Evolutionary conservation across 805 yeast species (phyloP).

Genomic region (Yarrowia hollandica): DNA sequence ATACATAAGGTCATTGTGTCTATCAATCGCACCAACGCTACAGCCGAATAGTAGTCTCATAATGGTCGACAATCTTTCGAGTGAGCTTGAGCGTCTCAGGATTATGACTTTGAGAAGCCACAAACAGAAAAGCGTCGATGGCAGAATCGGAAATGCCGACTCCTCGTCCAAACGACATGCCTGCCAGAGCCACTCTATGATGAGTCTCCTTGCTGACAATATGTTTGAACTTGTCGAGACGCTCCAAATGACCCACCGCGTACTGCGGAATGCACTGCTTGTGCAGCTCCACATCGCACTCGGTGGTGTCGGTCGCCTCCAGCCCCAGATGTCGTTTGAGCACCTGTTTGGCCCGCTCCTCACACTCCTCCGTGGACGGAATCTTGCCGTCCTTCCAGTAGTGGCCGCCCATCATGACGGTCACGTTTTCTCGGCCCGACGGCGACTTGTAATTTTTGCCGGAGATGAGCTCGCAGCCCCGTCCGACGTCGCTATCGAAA

Average conservation of each 20-base stretch:
- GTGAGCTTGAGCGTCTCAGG: slow-evolving; percentile 39
- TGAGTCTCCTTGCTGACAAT: slow-evolving; percentile 43
- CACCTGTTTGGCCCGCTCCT: slow-evolving; percentile 43
- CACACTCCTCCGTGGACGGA: slow-evolving; percentile 36
- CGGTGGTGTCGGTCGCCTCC: slow-evolving; percentile 38
- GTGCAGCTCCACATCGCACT: slow-evolving; percentile 47
- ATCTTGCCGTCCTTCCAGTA: slow-evolving; percentile 44
- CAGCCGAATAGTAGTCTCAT: slow-evolving; percentile 37
- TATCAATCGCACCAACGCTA: too few relatives aligned
- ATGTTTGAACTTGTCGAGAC: slow-evolving; percentile 43
- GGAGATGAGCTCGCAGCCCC: slow-evolving; percentile 46
- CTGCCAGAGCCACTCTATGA: slow-evolving; percentile 60
- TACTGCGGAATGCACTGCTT: slow-evolving; percentile 76
- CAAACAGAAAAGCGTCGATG: slow-evolving; percentile 59
- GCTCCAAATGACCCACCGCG: slow-evolving; percentile 62
- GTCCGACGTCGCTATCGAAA: slow-evolving; percentile 83
- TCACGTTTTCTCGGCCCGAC: slow-evolving; percentile 62
- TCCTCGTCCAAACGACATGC: slow-evolving; percentile 76
- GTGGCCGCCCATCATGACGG: slow-evolving; percentile 92
- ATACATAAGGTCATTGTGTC: too few relatives aligned
- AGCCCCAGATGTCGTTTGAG: slow-evolving; percentile 46
- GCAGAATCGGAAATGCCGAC: slow-evolving; percentile 91
- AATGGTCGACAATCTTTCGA: slow-evolving; percentile 36
- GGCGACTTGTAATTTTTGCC: slow-evolving; percentile 14
- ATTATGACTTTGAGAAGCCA: slow-evolving; percentile 44